These are phyloP conservation scores for Haplosporangium gracile DNA, from an alignment of 192 early-diverging fungal species.

Conservation along the genomic window DNA sequence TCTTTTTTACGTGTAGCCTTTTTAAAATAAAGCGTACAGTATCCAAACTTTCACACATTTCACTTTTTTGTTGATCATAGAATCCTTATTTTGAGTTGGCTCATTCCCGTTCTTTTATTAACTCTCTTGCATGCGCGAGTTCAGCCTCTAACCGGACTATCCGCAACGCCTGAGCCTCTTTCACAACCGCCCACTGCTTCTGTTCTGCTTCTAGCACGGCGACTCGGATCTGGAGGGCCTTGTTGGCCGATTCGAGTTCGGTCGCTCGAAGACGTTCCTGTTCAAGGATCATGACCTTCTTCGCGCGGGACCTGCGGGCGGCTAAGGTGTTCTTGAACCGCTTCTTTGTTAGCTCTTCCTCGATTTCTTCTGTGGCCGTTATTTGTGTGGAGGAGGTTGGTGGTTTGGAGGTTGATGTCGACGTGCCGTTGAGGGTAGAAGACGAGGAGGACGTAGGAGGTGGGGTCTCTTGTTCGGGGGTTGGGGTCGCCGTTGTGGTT, in stretches of 20 bases:
- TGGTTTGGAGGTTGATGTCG: background rate
- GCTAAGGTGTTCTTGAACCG: conserved; percentile 12
- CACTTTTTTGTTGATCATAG: background rate
- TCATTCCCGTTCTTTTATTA: conserved; percentile 12
- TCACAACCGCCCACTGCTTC: background rate
- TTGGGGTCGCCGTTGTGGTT: background rate
- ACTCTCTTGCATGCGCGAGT: background rate
- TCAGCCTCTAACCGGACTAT: background rate
- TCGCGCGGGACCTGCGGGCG: background rate
- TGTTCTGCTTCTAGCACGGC: background rate
- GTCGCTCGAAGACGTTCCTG: background rate
- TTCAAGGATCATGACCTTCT: conserved; percentile 16
- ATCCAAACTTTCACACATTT: background rate
- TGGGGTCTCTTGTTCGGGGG: background rate
- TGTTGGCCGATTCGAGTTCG: background rate
- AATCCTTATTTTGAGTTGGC: too few relatives aligned
- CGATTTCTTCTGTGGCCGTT: background rate
- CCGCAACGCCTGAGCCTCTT: background rate
- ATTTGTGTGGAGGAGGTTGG: background rate
- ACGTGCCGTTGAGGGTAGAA: too few relatives aligned
- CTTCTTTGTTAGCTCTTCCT: conserved; percentile 2
- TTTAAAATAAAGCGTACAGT: background rate
- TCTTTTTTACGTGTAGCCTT: too few relatives aligned
- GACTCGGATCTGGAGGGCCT: background rate
- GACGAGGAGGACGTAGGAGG: background rate